Evolutionary conservation across 805 yeast genomes (phyloP), one percentile per base, ranked within the genome.

Genomic region (Ogataea thermomethanolica): DNA sequence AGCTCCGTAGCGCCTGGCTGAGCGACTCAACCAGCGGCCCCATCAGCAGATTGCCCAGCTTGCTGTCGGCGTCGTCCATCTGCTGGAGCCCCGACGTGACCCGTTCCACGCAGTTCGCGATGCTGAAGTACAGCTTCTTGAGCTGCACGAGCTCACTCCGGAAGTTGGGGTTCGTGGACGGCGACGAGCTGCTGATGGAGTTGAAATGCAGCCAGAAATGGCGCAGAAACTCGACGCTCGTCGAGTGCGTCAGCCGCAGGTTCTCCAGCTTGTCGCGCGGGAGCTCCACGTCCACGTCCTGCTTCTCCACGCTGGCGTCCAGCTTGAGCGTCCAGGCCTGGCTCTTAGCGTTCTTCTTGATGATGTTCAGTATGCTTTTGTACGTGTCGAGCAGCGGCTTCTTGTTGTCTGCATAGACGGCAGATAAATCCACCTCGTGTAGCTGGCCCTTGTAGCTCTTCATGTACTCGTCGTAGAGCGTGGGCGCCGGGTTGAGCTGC

Each of bases 201-300:
- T 73, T 74, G 50, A 76, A 76, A 55, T 78, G 81, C 1, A 71
- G 56, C 84, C 90, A 85, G 57, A 84, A 85, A 57, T 84, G 95
- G 42, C 78, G 74, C 29, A 85, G 61, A 55, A 84, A 85, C 58
- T 84, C 95, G 26, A 81, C 71, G 2, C 90, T 78, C 0, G 93
- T 82, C 1, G 82, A 76, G 55, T 85, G 90, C 11, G 82, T 70
- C 29, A 82, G 60, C 36, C 80, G 64, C 26, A 84, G 64, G 32
- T 72, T 67, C 35, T 80, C 84, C 14, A 61, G 43, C 37, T 50
- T 50, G 26, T 48, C 51, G 13, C 35, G 38, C 7, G 54, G 42
- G 12, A 51, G 25, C 12, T 61, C 64, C 29, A 65, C 66, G 17
- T 62, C 65, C 38, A 47, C 61, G 33, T 63, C 59, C 21, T 50